These are phyloP conservation scores for Cryptosporidium muris DNA, from an alignment of 169 alveolate genomes.

Conservation along the genomic window DNA sequence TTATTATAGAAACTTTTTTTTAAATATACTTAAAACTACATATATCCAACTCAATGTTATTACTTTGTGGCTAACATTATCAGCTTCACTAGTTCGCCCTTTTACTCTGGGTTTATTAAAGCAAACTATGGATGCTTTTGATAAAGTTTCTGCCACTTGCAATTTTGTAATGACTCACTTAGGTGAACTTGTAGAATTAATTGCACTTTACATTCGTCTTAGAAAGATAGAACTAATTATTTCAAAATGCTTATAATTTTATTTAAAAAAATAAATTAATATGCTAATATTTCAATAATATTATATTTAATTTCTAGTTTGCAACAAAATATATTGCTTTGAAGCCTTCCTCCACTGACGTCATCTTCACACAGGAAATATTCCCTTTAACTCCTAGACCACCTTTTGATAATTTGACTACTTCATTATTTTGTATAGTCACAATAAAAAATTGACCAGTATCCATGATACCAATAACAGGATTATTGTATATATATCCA, in stretches of 20 bases:
- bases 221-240: no score
- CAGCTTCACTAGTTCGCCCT: constrained; percentile 39
- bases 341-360: constrained; percentile 19
- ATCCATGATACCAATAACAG: constrained; percentile 32
- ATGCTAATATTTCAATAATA: no score
- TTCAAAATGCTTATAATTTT: no score
- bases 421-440: constrained; percentile 29
- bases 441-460: constrained; percentile 33
- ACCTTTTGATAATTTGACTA: constrained; percentile 36
- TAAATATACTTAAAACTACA: constrained; percentile 7
- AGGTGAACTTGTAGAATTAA: constrained; percentile 9
- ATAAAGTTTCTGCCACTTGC: constrained; percentile 23
- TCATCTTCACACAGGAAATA: constrained; percentile 45
- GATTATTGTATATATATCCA: constrained; percentile 28
- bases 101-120: constrained; percentile 28
- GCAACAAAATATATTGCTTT: constrained; percentile 33
- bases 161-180: constrained; percentile 19
- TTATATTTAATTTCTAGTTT: no score
- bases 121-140: constrained; percentile 63
- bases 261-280: no score
- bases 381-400: constrained; percentile 57
- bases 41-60: constrained; percentile 12
- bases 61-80: constrained; percentile 37
- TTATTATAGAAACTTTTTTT: constrained; percentile 5
- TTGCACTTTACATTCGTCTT: constrained; percentile 23